Evolutionary conservation across 2,329 filamentous ascomycete species (phyloP), one percentile per base, ranked within the genome.

Genomic region (Fonsecaea erecta): DNA sequence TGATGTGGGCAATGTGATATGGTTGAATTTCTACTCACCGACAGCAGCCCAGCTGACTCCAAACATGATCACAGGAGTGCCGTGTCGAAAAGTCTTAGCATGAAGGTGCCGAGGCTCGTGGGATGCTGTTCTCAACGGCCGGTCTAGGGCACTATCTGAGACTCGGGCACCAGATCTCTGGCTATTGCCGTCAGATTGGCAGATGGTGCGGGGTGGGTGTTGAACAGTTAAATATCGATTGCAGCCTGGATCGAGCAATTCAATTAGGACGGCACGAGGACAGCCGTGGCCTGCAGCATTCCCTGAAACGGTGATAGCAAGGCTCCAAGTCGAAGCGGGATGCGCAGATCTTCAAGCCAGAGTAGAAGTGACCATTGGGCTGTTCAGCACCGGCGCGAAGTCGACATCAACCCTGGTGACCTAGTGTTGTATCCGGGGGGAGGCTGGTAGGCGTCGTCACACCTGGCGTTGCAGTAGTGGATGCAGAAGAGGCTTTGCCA

Each of bases 401-500:
- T 24, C 43, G 43, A 48, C 18, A 48, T 48, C 43, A 21, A 24
- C 18, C 43, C 43, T 2, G 9, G 21, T 18, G 18, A 48, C 24
- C 43, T 48, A 48, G 43, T 24, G 18, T 24, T 18, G 21, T 18
- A 24, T 48, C 43, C 43, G 6, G n/a, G 43, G 21, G 43, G 21
- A 24, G 18, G 43, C 18, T 8, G 11, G 18, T 1, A 3, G 18
- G 8, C 4, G 18, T 48, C 18, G 43, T 48, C 43, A 24, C 43
- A 48, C 18, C 43, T 24, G 43, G 43, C 18, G 43, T 48, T 48
- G 43, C 43, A 48, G 43, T 48, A 48, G 43, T 16, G 43, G 43
- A 48, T 24, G 43, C 21, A 48, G 43, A 48, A 18, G 43, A 11
- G n/a, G 9, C 18, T 4, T 40, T 40, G 37, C 37, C 37, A 40